Conservation (phyloP, 345 rosid genomes). For the Conringia planisiliqua region DNA sequence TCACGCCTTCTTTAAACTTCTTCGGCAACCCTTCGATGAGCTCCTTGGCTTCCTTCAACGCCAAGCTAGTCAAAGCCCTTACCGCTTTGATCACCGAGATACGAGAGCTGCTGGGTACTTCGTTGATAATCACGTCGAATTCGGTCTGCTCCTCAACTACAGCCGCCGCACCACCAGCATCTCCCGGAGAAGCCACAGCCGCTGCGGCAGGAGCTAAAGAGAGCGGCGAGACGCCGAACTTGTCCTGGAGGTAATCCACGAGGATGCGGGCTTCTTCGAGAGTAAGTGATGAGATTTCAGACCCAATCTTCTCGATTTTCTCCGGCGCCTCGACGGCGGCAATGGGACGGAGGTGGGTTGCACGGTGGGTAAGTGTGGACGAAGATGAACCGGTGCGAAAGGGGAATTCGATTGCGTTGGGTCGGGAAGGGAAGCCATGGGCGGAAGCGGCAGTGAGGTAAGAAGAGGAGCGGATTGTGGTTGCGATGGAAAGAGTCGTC, state of each 20-base stretch:
- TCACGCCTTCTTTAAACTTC: slow-evolving; percentile 72
- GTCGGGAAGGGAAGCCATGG: slow-evolving; percentile 20
- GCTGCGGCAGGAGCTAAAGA: slow-evolving; percentile 61
- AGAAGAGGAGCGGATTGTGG: slow-evolving; percentile 38
- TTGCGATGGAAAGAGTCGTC: slow-evolving; percentile 39
- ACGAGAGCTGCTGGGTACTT: slow-evolving; percentile 69
- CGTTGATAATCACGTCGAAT: slow-evolving; percentile 75
- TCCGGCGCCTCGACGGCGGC: slow-evolving; percentile 68
- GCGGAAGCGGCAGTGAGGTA: slow-evolving; percentile 22
- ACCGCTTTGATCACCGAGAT: slow-evolving; percentile 82
- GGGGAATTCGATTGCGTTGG: slow-evolving; percentile 41
- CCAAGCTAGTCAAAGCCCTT: slow-evolving; percentile 70
- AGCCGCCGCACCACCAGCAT: slow-evolving; percentile 33
- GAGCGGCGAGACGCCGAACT: slow-evolving; percentile 78
- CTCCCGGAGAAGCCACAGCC: slow-evolving; percentile 41
- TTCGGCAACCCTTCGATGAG: slow-evolving; percentile 82
- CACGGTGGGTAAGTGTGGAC: slow-evolving; percentile 36
- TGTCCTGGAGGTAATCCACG: slow-evolving; percentile 80
- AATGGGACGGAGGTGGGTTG: slow-evolving; percentile 50
- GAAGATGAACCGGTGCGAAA: slow-evolving; percentile 28
- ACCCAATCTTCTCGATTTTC: slow-evolving; percentile 63
- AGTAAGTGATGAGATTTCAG: slow-evolving; percentile 60
- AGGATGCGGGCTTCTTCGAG: slow-evolving; percentile 73
- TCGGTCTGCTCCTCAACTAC: slow-evolving; percentile 73
- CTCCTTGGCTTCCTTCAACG: slow-evolving; percentile 86